These are phyloP conservation scores for Sarocladium oryzae DNA, from an alignment of 2,329 filamentous ascomycete species.

Conservation along the genomic window DNA sequence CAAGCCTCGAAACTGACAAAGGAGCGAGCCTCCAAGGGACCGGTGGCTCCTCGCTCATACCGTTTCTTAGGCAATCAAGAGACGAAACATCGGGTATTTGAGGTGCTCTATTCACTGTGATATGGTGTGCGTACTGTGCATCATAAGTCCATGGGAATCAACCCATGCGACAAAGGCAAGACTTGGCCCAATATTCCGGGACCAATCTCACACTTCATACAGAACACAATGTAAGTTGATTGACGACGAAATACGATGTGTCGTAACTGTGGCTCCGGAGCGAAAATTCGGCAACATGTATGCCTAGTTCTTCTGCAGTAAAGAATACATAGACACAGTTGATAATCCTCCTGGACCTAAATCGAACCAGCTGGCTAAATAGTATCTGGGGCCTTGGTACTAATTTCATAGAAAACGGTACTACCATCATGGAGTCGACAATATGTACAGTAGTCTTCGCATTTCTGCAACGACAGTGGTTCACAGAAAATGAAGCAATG, in stretches of 20 bases:
- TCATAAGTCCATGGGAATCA: not conserved
- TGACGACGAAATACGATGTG: not conserved
- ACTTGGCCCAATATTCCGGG: not conserved
- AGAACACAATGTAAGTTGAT: not conserved
- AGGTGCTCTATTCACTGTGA: not conserved
- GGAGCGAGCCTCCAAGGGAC: slow-evolving; percentile 12
- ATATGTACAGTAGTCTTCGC: too few relatives aligned
- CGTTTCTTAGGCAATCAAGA: slow-evolving; percentile 13
- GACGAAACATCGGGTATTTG: slow-evolving; percentile 10
- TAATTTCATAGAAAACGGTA: too few relatives aligned
- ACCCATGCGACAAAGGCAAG: not conserved
- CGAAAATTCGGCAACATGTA: not conserved
- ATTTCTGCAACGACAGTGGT: too few relatives aligned
- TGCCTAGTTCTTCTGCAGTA: not conserved
- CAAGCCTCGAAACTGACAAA: slow-evolving; percentile 2
- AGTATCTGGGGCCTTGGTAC: too few relatives aligned
- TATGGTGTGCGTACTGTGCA: not conserved
- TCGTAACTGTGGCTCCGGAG: not conserved
- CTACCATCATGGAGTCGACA: too few relatives aligned
- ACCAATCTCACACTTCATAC: not conserved
- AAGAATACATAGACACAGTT: not conserved
- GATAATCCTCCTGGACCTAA: not conserved
- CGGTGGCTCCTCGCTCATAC: slow-evolving; percentile 13
- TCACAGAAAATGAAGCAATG: too few relatives aligned
- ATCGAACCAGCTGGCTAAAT: not conserved